Base-by-base conservation (phyloP, 768 basidiomycete genomes). In the Russula lepida region DNA sequence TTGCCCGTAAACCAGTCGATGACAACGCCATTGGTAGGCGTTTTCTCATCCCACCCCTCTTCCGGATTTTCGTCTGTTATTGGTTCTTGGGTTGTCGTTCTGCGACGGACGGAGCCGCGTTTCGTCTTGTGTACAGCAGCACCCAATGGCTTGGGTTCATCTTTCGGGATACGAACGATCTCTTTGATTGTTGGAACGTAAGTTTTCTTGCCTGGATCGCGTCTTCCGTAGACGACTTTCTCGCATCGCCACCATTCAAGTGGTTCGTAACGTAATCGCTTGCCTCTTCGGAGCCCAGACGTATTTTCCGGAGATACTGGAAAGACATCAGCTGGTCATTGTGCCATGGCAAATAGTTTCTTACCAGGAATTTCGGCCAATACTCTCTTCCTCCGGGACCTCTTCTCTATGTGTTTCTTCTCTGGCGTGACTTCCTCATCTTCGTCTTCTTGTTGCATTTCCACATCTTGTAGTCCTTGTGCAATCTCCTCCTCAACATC, bases 181-280 rank as follows among this genome's bases (percentile, higher is more conserved):
- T 84, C 79, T 70, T 84, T 77, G 69, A 92, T 87, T 68, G 78
- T 80, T 1, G 88, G 78, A 12, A 89, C 85, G 28, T 81, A 76
- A 23, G 79, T 74, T 9, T 74, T 63, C 48, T 63, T 63, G 25
- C 77, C 81, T 7, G 78, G 77, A 9, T 78, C 74, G 13, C 80
- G 78, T 23, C 84, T 80, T 6, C 86, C 87, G 68, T 92, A 98
- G 2, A 94, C 85, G 25, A 92, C 81, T 64, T 84, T 86, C 74
- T 98, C 95, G 66, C 84, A 83, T n/a, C 93, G 83, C 95, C 95
- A 98, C 77, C 81, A 95, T 43, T 91, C 89, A 37, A 98, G 76
- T 4, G 95, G 95, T 52, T 75, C 74, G 67, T 83, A 84, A 33
- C 83, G 83, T 56, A 80, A 76, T 25, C 95, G 84, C 51, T 75